Percentiles rank a stretch among this genome's conserved stretches.
phyloP scores from a whole-genome alignment of 176 grass and related monocot genomes.

The Oryza glaberrima region DNA sequence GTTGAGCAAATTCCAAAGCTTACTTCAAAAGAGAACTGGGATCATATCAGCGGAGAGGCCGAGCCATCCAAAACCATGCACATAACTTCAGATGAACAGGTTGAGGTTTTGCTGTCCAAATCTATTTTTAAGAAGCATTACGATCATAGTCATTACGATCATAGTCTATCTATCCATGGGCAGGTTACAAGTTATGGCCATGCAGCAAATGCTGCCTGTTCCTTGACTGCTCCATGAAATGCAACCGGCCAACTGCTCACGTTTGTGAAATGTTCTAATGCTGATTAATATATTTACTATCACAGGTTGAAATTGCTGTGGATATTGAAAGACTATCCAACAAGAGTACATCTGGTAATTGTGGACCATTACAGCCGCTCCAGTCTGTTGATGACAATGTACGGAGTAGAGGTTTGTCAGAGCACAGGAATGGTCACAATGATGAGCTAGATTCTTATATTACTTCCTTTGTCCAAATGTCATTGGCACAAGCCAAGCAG shows the following conservation, averaged over 20 bases:
- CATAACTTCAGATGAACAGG: conserved; percentile 28
- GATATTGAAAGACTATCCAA: conserved; percentile 29
- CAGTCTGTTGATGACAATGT: not conserved
- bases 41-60: conserved; percentile 24
- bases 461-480: conserved; percentile 50
- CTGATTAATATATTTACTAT: conserved; percentile 23
- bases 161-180: not conserved
- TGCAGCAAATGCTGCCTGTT: not conserved
- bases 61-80: conserved; percentile 14
- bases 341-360: not conserved
- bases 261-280: conserved; percentile 31
- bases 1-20: conserved; percentile 30
- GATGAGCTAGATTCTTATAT: conserved; percentile 42
- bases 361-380: conserved; percentile 1
- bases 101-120: conserved; percentile 36
- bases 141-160: conserved; percentile 16
- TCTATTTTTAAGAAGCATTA: conserved; percentile 29
- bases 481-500: conserved; percentile 47
- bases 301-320: conserved; percentile 44
- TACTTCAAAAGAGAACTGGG: conserved; percentile 36
- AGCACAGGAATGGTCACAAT: conserved; percentile 23
- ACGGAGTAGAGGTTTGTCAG: conserved; percentile 14
- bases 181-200: conserved; percentile 19
- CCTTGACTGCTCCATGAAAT: conserved; percentile 16
- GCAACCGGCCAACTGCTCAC: not conserved